phyloP scores from a whole-genome alignment of 768 basidiomycete genomes.

The Mycena sanguinolenta region DNA sequence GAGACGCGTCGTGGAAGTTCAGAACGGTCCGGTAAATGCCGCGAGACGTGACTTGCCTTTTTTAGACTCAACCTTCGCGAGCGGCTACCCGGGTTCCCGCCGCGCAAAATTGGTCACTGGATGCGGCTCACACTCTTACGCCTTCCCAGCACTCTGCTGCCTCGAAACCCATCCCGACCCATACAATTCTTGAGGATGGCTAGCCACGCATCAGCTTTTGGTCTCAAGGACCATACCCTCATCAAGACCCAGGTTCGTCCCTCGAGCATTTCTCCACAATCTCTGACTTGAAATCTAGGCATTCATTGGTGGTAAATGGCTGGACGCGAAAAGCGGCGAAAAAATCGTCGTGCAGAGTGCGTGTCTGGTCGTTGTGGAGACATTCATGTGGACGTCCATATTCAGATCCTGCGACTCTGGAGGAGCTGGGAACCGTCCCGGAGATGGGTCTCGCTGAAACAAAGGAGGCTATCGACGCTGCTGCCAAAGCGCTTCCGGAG shows the following conservation, averaged over 20 bases:
- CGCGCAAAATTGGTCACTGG: neutral
- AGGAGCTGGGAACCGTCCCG: slow-evolving; percentile 87
- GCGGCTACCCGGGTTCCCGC: neutral
- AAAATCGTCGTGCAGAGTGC: slow-evolving; percentile 83
- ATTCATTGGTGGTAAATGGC: slow-evolving; percentile 89
- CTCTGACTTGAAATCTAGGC: slow-evolving; percentile 48
- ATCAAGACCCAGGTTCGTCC: slow-evolving; percentile 61
- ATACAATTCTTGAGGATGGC: slow-evolving; percentile 63
- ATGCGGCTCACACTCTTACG: slow-evolving; percentile 23
- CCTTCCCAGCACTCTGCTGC: slow-evolving; percentile 19
- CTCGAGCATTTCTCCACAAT: neutral
- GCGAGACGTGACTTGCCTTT: neutral
- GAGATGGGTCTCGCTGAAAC: slow-evolving; percentile 92
- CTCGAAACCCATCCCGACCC: neutral
- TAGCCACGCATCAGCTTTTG: slow-evolving; percentile 67
- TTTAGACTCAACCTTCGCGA: neutral
- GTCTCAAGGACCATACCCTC: slow-evolving; percentile 82
- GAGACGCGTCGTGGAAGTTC: no score
- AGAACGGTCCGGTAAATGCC: neutral
- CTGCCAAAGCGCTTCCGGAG: slow-evolving; percentile 81
- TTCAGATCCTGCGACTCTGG: slow-evolving; percentile 89
- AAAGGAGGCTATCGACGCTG: slow-evolving; percentile 86
- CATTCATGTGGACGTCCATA: neutral
- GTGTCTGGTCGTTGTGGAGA: neutral
- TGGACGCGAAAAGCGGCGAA: slow-evolving; percentile 80